These are phyloP conservation scores for Aspergillus fischeri DNA, from an alignment of 2,329 filamentous ascomycete genomes.

Conservation along the genomic window DNA sequence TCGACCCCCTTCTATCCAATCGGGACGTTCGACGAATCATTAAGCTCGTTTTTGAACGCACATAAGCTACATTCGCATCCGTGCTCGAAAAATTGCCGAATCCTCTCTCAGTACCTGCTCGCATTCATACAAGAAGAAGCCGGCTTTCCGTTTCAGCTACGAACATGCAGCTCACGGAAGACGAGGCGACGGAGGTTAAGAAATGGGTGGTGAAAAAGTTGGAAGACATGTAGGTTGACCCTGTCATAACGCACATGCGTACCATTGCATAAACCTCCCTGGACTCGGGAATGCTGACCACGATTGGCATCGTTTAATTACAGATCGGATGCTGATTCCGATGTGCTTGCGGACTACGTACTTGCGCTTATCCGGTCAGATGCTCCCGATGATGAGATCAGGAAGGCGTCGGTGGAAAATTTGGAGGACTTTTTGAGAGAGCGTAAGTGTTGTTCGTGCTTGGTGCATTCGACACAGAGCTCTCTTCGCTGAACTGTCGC, in stretches of 20 bases:
- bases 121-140: neutral
- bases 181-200: slow-evolving; percentile 52
- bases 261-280: neutral
- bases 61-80: neutral
- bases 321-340: slow-evolving; percentile 59
- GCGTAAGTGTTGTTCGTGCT: slow-evolving; percentile 32
- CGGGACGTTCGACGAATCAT: slow-evolving; percentile 1
- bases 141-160: neutral
- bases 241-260: neutral
- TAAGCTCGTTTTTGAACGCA: neutral
- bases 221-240: slow-evolving; percentile 49
- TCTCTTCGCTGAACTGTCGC: slow-evolving; percentile 9
- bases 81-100: neutral
- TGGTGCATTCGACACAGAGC: neutral
- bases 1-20: neutral
- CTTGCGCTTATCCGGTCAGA: slow-evolving; percentile 55
- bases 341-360: slow-evolving; percentile 60
- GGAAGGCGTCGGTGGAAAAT: slow-evolving; percentile 51
- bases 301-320: neutral
- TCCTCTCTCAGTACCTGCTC: neutral
- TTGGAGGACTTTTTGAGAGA: slow-evolving; percentile 57
- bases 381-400: slow-evolving; percentile 51
- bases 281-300: neutral
- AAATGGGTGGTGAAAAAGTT: slow-evolving; percentile 56
- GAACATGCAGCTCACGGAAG: slow-evolving; percentile 53